Conservation (phyloP, 2,329 filamentous ascomycete species). For the Triangularia verruculosa region DNA sequence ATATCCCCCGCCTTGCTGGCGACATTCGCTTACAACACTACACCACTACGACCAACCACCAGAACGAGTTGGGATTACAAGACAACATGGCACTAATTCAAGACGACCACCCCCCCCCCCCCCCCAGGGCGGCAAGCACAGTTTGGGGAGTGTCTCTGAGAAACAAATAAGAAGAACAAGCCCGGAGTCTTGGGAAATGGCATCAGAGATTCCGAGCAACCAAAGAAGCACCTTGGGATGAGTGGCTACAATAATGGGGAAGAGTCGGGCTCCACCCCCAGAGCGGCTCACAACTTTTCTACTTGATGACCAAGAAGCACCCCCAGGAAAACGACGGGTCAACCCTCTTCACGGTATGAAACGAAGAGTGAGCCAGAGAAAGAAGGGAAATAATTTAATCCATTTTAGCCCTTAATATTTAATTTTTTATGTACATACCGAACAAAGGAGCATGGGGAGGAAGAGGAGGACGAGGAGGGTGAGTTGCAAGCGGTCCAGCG, state of each 20-base stretch:
- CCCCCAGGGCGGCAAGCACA: not conserved
- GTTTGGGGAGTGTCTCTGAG: not conserved
- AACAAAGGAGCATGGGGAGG: slow-evolving; percentile 1
- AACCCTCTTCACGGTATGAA: not conserved
- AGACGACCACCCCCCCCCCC: not conserved
- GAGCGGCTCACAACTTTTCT: not conserved
- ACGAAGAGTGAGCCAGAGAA: not conserved
- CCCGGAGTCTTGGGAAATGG: not conserved
- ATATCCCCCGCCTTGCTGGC: slow-evolving; percentile 34
- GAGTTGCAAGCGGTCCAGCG: not conserved
- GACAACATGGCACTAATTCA: slow-evolving; percentile 1
- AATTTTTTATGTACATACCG: slow-evolving; percentile 33
- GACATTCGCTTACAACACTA: slow-evolving; percentile 45
- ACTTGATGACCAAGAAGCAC: not conserved
- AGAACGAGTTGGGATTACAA: not conserved
- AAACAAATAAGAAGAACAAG: not conserved
- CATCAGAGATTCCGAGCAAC: slow-evolving; percentile 12
- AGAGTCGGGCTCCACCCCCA: not conserved
- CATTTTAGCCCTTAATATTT: slow-evolving; percentile 31
- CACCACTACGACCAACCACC: slow-evolving; percentile 18
- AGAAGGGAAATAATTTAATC: slow-evolving; percentile 18
- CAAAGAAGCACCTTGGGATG: slow-evolving; percentile 5
- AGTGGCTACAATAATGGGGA: not conserved
- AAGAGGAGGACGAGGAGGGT: not conserved
- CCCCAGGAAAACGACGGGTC: slow-evolving; percentile 4